Base-by-base conservation (phyloP, 2,329 filamentous ascomycete genomes). In the Zarea fungicola region DNA sequence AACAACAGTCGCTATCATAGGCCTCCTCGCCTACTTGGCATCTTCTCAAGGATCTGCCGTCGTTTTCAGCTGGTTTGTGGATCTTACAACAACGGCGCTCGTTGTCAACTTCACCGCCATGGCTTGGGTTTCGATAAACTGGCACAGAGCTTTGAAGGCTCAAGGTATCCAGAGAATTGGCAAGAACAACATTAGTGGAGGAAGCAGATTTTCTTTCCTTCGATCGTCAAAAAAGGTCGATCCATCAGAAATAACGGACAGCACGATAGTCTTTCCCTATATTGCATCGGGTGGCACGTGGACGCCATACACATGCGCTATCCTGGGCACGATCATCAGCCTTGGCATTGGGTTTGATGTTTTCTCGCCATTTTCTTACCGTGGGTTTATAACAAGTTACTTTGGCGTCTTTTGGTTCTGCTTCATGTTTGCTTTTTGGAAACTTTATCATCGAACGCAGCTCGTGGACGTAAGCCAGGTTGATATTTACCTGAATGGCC, bases 371-470 rank as follows among this genome's bases (percentile, higher is more conserved):
- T 79, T 71, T 55, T 70, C 62, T 32, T 65, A 68, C 0, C 65
- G 72, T 9, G 67, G 68, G 36, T 80, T 80, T 60, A 55, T 81
- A 44, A 75, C 76, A 2, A 68, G 67, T 14, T 81, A 81, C 61
- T 77, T 80, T 56, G 74, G 69, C 8, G 25, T 70, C 72, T 5
- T 78, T 78, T 56, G 76, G 75, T 45, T 57, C 74, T 31, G 59
- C 71, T 5, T 67, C n/a, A n/a, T 89, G 9, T 90, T 79, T 58
- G 23, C 84, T 3, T 75, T 73, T 5, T 89, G 83, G 80, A 90
- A 89, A 65, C 8, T 85, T 2, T 49, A 78, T 55, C 80, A 84
- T 63, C 74, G 72, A 59, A 86, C 83, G 0, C 80, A 75, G 54
- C 72, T 77, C 52, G 65, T 76, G 44, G n/a, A n/a, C n/a, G n/a